These are phyloP conservation scores for Batkoa obscura DNA, from an alignment of 371 early-diverging fungal genomes.

Conservation along the genomic window DNA sequence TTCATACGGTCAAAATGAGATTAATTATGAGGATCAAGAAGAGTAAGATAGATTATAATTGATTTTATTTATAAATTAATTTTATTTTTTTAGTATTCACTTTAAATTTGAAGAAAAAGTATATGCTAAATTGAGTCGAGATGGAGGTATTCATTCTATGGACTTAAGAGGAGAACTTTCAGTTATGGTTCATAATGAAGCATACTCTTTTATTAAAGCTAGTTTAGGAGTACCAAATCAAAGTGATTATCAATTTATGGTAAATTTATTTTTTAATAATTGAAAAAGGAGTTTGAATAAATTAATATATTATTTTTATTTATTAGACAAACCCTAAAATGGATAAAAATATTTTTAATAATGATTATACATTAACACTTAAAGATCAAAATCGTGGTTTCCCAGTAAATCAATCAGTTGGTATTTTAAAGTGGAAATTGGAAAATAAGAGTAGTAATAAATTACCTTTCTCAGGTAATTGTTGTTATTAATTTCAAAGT, in stretches of 20 bases:
- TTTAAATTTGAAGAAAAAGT: conserved; percentile 74
- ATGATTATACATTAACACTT: conserved; percentile 47
- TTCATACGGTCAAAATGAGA: background rate
- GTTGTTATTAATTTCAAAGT: background rate
- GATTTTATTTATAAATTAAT: background rate
- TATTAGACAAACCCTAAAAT: conserved; percentile 88
- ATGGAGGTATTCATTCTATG: conserved; percentile 78
- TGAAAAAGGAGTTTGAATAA: no score
- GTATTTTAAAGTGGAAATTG: conserved; percentile 75
- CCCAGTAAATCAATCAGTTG: conserved; percentile 68
- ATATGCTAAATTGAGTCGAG: conserved; percentile 56
- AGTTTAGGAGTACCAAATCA: conserved; percentile 28
- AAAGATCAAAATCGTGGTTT: conserved; percentile 62
- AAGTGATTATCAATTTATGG: conserved; percentile 54
- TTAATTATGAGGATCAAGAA: background rate
- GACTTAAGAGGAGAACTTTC: conserved; percentile 83
- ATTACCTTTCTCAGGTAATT: conserved; percentile 65
- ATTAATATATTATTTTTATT: no score
- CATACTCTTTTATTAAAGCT: conserved; percentile 31
- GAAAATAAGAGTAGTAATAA: conserved; percentile 56
- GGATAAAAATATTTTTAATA: conserved; percentile 70
- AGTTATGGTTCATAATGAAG: conserved; percentile 49
- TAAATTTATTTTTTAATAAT: conserved; percentile 12
- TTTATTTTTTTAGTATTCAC: conserved; percentile 41
- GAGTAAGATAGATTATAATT: background rate